Conservation (phyloP, 345 rosid species). For the Psidium guajava region DNA sequence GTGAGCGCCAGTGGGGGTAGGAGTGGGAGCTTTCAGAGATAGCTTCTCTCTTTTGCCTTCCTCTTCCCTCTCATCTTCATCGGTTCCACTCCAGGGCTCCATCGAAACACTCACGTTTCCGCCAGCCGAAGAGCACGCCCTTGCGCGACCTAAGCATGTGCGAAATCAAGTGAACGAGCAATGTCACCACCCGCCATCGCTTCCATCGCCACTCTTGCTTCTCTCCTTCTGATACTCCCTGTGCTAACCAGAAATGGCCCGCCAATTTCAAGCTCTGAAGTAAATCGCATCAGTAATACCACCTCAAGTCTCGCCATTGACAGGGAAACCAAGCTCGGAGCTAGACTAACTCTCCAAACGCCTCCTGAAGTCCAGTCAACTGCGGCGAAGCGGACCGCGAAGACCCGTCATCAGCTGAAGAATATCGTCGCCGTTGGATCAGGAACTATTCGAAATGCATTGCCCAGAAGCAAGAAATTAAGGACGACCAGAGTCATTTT, state of each 20-base stretch:
- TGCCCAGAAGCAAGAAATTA: conserved; percentile 7
- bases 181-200: neutral
- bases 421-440: neutral
- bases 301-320: neutral
- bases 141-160: neutral
- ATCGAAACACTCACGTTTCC: neutral
- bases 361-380: neutral
- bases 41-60: neutral
- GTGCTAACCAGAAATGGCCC: neutral
- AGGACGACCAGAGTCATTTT: conserved; percentile 15
- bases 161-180: neutral
- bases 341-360: neutral
- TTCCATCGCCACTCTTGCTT: neutral
- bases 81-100: neutral
- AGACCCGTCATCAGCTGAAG: neutral
- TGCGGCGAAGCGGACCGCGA: neutral
- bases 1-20: neutral
- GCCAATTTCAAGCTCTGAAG: neutral
- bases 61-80: neutral
- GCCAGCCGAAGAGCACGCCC: neutral
- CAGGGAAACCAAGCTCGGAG: neutral
- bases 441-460: neutral
- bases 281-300: neutral
- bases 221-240: neutral
- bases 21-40: conserved; percentile 1